Evolutionary conservation across 805 yeast genomes (phyloP).

Genomic region (Candida germanica): DNA sequence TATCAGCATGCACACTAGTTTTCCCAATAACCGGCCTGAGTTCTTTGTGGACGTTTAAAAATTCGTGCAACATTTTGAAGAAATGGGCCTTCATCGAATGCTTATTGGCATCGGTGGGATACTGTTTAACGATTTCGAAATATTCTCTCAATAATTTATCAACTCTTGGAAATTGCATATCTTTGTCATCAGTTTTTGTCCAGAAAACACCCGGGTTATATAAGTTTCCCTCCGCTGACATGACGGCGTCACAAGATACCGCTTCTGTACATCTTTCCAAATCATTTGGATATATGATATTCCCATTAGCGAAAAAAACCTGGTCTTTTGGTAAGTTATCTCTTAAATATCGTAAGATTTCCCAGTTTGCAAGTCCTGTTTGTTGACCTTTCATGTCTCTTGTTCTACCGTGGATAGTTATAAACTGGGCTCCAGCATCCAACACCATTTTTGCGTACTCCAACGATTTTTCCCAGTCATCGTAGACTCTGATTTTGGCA

Average conservation of each 20-base stretch:
- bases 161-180: conserved; percentile 77
- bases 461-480: conserved; percentile 77
- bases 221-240: conserved; percentile 96
- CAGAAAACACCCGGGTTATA: conserved; percentile 91
- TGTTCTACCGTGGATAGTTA: conserved; percentile 93
- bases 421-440: conserved; percentile 90
- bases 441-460: conserved; percentile 87
- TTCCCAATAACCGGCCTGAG: conserved; percentile 70
- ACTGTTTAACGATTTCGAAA: conserved; percentile 67
- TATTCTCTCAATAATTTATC: conserved; percentile 83
- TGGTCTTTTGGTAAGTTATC: conserved; percentile 76
- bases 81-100: conserved; percentile 89
- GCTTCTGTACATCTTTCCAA: conserved; percentile 61
- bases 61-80: conserved; percentile 81
- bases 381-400: conserved; percentile 97
- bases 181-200: conserved; percentile 48
- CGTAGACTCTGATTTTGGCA: conserved; percentile 89
- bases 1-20: conserved; percentile 36
- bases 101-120: conserved; percentile 56
- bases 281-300: conserved; percentile 87
- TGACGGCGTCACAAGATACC: conserved; percentile 81
- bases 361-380: conserved; percentile 96
- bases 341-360: conserved; percentile 64
- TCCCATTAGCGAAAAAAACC: conserved; percentile 93
- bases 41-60: conserved; percentile 72